Percentiles rank a stretch among this genome's conserved stretches.
Conservation (phyloP, 2,329 filamentous ascomycete genomes). For the Stemphylium vesicarium region DNA sequence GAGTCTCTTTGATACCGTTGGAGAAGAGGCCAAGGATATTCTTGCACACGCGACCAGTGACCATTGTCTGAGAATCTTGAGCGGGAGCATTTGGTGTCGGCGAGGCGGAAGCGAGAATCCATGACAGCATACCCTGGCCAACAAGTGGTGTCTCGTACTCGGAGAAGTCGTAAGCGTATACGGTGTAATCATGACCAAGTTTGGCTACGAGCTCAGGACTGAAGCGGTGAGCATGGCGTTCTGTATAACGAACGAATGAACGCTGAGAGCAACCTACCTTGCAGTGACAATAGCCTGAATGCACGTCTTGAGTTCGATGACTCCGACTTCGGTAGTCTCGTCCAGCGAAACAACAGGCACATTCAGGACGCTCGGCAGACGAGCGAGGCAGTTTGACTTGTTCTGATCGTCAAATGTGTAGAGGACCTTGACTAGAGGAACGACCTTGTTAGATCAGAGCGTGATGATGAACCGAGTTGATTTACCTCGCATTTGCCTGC, state of each 20-base stretch:
- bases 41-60: conserved; percentile 89
- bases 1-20: conserved; percentile 81
- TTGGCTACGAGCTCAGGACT: conserved; percentile 86
- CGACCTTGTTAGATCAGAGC: conserved; percentile 24
- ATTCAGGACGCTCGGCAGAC: conserved; percentile 78
- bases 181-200: conserved; percentile 83
- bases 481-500: conserved; percentile 56
- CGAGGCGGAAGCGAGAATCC: conserved; percentile 71
- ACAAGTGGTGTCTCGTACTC: conserved; percentile 92
- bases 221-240: conserved; percentile 42
- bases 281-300: conserved; percentile 78
- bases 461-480: conserved; percentile 14
- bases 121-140: conserved; percentile 93
- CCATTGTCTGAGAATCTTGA: conserved; percentile 70
- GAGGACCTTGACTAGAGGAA: conserved; percentile 81
- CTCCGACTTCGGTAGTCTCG: conserved; percentile 79
- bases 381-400: conserved; percentile 87
- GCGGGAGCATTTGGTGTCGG: conserved; percentile 61
- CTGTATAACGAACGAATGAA: conserved; percentile 15
- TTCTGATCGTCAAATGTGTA: conserved; percentile 93
- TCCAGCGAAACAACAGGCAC: conserved; percentile 83
- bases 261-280: conserved; percentile 52
- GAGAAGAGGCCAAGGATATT: conserved; percentile 85
- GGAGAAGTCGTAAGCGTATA: conserved; percentile 96
- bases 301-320: conserved; percentile 86